Base-by-base conservation (phyloP, 805 yeast species). In the Barnettozyma pratensis region DNA sequence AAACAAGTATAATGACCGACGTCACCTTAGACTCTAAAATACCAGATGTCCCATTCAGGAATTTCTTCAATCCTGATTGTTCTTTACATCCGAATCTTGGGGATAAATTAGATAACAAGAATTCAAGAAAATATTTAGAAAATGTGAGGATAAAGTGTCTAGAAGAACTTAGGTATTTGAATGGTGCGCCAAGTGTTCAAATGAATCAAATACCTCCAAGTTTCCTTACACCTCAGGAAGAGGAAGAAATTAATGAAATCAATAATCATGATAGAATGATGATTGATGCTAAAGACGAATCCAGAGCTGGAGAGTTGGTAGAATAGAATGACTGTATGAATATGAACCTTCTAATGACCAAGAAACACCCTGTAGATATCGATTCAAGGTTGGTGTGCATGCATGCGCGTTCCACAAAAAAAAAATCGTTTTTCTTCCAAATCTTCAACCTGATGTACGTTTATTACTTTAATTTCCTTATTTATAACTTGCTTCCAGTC, bases 101-200 rank as follows among this genome's bases (percentile, higher is more conserved):
- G 44, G 88, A 85, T 55, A 70, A 85, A 47, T 74, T 89, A 28
- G 96, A 91, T 57, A 92, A 91, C 68, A 87, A 85, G 59, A 91
- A 91, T 66, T 74, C 88, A 26, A 84, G 85, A 52, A 85, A 84
- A 61, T 90, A 87, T 61, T 72, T 91, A 48, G 96, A 92, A 57
- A 80, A 83, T 60, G 79, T 91, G 37, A 76, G 81, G 56, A 79
- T 79, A 49, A 83, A 85, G 53, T 77, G 89, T 30, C 64, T 91
- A 59, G 97, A 92, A 65, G 87, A 86, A 62, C 71, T 91, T 43
- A 67, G 97, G 54, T 86, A 74, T 59, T 66, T 91, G 50, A 87
- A 87, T 57, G 90, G 90, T 42, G 97, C 97, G 0, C 98, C 98
- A 6, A 83, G 94, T 54, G 97, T 92, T 7, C 84, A 86, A 54